Conservation (phyloP, 225 moss, liverwort and hornwort species). For the Thuidium tamariscinum region DNA sequence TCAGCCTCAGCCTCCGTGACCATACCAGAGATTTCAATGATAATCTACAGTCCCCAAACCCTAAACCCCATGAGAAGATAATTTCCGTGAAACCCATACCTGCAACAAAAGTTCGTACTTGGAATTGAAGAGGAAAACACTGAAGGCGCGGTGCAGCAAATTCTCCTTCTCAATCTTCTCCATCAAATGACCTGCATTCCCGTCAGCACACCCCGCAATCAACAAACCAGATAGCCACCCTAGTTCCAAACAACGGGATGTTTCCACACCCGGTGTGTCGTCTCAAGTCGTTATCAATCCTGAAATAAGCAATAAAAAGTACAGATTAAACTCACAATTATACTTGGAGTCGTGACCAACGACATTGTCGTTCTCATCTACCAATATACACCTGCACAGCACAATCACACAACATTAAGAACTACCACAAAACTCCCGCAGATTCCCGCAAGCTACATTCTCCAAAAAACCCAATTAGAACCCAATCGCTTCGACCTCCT, state of each 20-base stretch:
- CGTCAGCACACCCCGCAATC: not conserved
- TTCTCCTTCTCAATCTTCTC: slow-evolving; percentile 97
- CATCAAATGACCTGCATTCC: slow-evolving; percentile 78
- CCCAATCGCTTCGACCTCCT: not conserved
- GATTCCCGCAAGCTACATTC: not conserved
- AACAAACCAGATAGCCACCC: not conserved
- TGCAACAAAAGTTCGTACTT: slow-evolving; percentile 90
- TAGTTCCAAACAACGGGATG: not conserved
- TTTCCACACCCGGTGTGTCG: not conserved
- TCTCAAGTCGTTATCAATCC: not conserved
- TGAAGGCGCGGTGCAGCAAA: slow-evolving; percentile 89
- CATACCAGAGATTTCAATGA: not conserved
- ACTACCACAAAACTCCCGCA: not conserved
- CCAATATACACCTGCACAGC: slow-evolving; percentile 79
- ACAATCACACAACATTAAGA: not conserved
- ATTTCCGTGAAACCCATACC: slow-evolving; percentile 11
- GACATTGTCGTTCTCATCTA: slow-evolving; percentile 90
- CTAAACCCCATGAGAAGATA: not conserved
- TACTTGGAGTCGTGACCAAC: slow-evolving; percentile 95
- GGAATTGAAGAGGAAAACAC: slow-evolving; percentile 94
- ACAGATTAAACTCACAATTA: slow-evolving; percentile 54
- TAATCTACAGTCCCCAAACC: not conserved
- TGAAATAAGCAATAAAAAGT: not conserved
- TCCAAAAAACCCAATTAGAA: not conserved
- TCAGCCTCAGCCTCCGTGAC: not conserved